These are phyloP conservation scores for Penicillium sp. DNA, from an alignment of 2,329 filamentous ascomycete genomes.

Conservation along the genomic window DNA sequence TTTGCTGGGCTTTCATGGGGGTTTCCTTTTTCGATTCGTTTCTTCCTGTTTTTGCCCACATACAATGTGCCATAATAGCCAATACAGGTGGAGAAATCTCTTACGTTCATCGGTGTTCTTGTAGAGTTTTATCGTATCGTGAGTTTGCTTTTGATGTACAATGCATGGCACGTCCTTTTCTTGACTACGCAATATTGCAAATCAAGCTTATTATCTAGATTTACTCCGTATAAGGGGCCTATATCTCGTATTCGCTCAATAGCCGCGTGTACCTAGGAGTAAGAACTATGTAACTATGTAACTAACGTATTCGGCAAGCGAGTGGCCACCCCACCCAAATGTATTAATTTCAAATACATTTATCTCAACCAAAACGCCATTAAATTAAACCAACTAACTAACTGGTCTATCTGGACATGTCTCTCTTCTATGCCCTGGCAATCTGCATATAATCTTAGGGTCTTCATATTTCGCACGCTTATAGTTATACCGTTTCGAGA, in stretches of 20 bases:
- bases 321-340: no score
- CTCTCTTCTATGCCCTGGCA: no score
- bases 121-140: background rate
- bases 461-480: no score
- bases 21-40: conserved; percentile 21
- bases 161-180: background rate
- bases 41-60: conserved; percentile 23
- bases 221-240: no score
- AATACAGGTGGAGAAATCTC: conserved; percentile 22
- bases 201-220: background rate
- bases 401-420: no score
- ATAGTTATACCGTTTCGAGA: no score
- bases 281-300: background rate
- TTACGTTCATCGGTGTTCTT: conserved; percentile 13
- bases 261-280: background rate
- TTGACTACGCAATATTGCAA: background rate
- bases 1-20: conserved; percentile 17
- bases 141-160: background rate
- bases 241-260: background rate
- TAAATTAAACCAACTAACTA: no score
- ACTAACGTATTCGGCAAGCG: no score
- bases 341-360: no score
- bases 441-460: no score
- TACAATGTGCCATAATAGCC: conserved; percentile 33
- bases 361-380: no score